phyloP scores from a whole-genome alignment of 2,329 filamentous ascomycete genomes.

The Emericellopsis atlantica region DNA sequence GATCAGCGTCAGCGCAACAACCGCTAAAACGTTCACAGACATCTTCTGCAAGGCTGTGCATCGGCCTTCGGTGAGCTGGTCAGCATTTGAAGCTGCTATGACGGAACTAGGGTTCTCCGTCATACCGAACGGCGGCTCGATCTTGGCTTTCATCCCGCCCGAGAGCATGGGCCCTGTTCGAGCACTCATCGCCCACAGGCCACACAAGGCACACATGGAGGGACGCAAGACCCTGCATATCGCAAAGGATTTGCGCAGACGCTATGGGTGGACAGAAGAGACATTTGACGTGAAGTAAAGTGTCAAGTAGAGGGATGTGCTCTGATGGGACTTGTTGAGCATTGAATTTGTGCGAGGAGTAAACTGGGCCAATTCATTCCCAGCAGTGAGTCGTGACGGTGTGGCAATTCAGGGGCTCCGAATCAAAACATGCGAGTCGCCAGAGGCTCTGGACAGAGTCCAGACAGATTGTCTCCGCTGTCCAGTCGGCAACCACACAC shows the following conservation, averaged over 20 bases:
- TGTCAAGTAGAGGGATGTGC: not conserved
- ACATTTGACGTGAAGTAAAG: slow-evolving; percentile 14
- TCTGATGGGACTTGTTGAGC: not conserved
- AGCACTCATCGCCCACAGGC: slow-evolving; percentile 22
- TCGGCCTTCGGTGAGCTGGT: slow-evolving; percentile 19
- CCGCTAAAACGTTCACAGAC: slow-evolving; percentile 21
- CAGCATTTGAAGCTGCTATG: slow-evolving; percentile 26
- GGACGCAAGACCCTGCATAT: slow-evolving; percentile 14
- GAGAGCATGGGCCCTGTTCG: slow-evolving; percentile 10
- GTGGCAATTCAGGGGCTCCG: too few species aligned
- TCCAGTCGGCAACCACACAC: too few species aligned
- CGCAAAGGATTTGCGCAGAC: slow-evolving; percentile 15
- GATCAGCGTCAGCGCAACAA: slow-evolving; percentile 21
- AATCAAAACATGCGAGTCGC: too few species aligned
- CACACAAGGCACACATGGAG: slow-evolving; percentile 21
- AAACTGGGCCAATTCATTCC: not conserved
- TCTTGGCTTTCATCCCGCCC: slow-evolving; percentile 24
- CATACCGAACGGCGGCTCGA: slow-evolving; percentile 24
- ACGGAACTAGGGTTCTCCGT: slow-evolving; percentile 26
- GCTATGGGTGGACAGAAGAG: slow-evolving; percentile 21
- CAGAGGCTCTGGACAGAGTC: too few species aligned
- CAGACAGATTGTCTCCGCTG: too few species aligned
- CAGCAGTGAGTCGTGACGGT: too few species aligned
- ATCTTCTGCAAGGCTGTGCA: slow-evolving; percentile 17
- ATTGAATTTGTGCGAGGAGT: not conserved